Evolutionary conservation across 805 yeast genomes (phyloP).

Genomic region (Candida krabiensis): DNA sequence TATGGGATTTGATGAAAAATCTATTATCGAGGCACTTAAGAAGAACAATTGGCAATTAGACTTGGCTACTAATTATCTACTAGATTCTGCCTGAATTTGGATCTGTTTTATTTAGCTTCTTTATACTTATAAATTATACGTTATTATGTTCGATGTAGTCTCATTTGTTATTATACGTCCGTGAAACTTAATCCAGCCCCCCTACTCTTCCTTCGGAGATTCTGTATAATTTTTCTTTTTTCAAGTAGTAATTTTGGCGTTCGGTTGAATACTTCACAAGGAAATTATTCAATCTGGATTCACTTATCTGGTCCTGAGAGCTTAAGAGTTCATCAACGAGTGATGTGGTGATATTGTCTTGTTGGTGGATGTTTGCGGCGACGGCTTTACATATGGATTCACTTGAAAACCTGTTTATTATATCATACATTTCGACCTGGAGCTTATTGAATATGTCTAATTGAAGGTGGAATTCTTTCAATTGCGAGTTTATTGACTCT

Average conservation of each 20-base stretch:
- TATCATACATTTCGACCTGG: constrained; percentile 32
- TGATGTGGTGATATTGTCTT: constrained; percentile 16
- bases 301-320: constrained; percentile 16
- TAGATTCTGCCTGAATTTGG: constrained; percentile 60
- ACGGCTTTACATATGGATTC: constrained; percentile 36
- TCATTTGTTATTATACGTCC: no score
- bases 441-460: constrained; percentile 21
- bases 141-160: no score
- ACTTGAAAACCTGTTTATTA: constrained; percentile 31
- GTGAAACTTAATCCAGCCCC: constrained; percentile 26
- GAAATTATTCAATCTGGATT: constrained; percentile 36
- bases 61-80: constrained; percentile 81
- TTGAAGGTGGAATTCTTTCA: constrained; percentile 21
- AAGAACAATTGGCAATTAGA: constrained; percentile 73
- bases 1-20: constrained; percentile 80
- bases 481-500: constrained; percentile 21
- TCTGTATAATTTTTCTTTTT: constrained; percentile 47
- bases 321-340: constrained; percentile 18
- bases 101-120: neutral
- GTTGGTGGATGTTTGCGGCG: constrained; percentile 31
- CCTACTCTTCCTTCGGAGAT: constrained; percentile 45
- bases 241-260: constrained; percentile 43
- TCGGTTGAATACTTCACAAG: constrained; percentile 40
- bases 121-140: neutral
- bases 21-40: constrained; percentile 67